Evolutionary conservation across 1,284 basidiomycete species (phyloP).

Genomic region (Cryptococcus maquisensis): DNA sequence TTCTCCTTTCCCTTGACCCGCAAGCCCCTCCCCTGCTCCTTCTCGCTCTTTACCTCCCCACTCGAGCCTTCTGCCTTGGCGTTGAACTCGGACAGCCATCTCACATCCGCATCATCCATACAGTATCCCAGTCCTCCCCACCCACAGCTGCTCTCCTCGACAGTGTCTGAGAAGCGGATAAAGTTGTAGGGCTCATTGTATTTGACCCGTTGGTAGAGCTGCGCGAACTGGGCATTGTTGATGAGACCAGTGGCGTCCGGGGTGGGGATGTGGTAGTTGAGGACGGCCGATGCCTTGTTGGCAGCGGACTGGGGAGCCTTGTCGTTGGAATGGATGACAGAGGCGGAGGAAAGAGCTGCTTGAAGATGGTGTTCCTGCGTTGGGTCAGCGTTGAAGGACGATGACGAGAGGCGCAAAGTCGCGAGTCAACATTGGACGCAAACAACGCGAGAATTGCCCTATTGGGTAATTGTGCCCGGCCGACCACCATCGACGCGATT

Average conservation of each 20-base stretch:
- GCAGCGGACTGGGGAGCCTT: constrained; percentile 16
- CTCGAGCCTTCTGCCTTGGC: constrained; percentile 80
- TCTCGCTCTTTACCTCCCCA: constrained; percentile 52
- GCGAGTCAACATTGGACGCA: neutral
- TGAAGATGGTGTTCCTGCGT: constrained; percentile 87
- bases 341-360: constrained; percentile 53
- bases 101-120: constrained; percentile 94
- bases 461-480: constrained; percentile 14
- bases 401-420: neutral
- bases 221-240: constrained; percentile 58
- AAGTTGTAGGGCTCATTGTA: constrained; percentile 78
- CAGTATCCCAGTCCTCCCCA: constrained; percentile 60
- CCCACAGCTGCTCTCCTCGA: constrained; percentile 63
- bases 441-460: constrained; percentile 19
- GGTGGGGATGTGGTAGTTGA: constrained; percentile 78
- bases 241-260: constrained; percentile 82
- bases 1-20: constrained; percentile 47
- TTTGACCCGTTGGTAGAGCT: constrained; percentile 63
- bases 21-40: constrained; percentile 38
- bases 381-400: constrained; percentile 49
- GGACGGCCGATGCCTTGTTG: constrained; percentile 19
- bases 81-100: constrained; percentile 91
- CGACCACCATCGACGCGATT: constrained; percentile 1
- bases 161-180: constrained; percentile 78
- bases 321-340: constrained; percentile 40